Percentiles rank a stretch among this genome's conserved stretches.
phyloP scores from a whole-genome alignment of 176 grass and related monocot species.

The Eragrostis nindensis region DNA sequence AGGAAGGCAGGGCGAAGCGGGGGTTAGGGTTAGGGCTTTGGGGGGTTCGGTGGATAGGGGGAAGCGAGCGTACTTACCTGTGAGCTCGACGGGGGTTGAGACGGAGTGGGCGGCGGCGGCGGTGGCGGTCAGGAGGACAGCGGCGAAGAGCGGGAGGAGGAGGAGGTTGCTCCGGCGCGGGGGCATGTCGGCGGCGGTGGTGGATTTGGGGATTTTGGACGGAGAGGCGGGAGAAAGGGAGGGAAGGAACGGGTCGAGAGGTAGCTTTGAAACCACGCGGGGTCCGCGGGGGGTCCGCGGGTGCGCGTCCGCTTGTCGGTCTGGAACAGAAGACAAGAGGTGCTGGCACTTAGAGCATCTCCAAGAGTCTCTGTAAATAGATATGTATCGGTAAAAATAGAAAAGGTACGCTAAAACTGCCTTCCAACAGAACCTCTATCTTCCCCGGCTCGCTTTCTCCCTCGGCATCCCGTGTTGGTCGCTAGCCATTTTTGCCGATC shows the following conservation, averaged over 20 bases:
- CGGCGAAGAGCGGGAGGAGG: not conserved
- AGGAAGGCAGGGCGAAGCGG: not conserved
- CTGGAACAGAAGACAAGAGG: no score
- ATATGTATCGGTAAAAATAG: no score
- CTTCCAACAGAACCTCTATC: no score
- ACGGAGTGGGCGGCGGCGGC: constrained; percentile 32
- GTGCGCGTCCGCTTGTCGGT: no score
- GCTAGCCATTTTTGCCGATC: no score
- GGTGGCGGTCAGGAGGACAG: constrained; percentile 28
- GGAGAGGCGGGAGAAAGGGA: constrained; percentile 19
- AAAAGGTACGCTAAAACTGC: no score
- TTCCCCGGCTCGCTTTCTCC: no score
- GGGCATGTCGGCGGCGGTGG: constrained; percentile 41
- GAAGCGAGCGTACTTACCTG: constrained; percentile 47
- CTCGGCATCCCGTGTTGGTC: no score
- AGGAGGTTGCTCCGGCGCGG: not conserved
- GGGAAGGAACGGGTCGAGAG: not conserved
- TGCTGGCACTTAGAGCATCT: no score
- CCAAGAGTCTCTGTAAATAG: no score
- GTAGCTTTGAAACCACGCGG: constrained; percentile 49
- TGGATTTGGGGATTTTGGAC: constrained; percentile 36
- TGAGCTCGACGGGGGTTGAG: constrained; percentile 50
- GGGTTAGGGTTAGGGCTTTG: constrained; percentile 47
- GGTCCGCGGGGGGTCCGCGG: not conserved
- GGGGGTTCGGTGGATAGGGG: not conserved